Evolutionary conservation across 106 monocot genomes (phyloP).

Genomic region (Platanthera guangdongensis): DNA sequence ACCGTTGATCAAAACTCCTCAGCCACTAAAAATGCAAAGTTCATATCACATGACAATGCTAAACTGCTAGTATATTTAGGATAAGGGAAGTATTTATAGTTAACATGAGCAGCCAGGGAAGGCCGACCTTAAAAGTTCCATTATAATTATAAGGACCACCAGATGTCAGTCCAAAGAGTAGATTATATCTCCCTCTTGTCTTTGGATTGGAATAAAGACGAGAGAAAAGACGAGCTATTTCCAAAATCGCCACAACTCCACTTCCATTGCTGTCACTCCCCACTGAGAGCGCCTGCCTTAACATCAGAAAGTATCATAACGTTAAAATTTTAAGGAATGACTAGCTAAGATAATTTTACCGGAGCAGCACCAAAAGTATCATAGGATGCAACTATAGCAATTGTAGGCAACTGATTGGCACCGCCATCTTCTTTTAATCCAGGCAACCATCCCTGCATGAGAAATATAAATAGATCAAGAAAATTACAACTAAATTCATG

Average conservation of each 20-base stretch:
- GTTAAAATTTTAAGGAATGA: slow-evolving; percentile 5
- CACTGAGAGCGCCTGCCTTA: slow-evolving; percentile 84
- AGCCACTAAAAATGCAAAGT: slow-evolving; percentile 62
- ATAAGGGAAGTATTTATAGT: background rate
- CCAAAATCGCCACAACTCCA: slow-evolving; percentile 87
- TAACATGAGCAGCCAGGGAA: background rate
- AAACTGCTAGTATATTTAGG: background rate
- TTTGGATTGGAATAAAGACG: slow-evolving; percentile 86
- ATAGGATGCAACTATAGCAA: slow-evolving; percentile 94
- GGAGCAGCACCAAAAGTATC: slow-evolving; percentile 99
- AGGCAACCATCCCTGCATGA: slow-evolving; percentile 83
- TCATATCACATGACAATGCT: slow-evolving; percentile 3
- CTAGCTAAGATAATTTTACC: slow-evolving; percentile 29
- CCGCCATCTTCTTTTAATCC: slow-evolving; percentile 78
- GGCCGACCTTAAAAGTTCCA: slow-evolving; percentile 81
- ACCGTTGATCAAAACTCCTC: slow-evolving; percentile 88
- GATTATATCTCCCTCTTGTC: slow-evolving; percentile 83
- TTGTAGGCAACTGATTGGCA: slow-evolving; percentile 82
- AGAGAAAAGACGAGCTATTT: slow-evolving; percentile 91
- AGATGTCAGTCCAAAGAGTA: slow-evolving; percentile 99
- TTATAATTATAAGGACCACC: slow-evolving; percentile 99
- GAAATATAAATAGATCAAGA: background rate
- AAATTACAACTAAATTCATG: background rate
- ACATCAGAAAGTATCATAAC: slow-evolving; percentile 13
- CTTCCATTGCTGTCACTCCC: slow-evolving; percentile 98